Conservation (phyloP, 2,329 filamentous ascomycete species). For the Pseudogymnoascus sp. region DNA sequence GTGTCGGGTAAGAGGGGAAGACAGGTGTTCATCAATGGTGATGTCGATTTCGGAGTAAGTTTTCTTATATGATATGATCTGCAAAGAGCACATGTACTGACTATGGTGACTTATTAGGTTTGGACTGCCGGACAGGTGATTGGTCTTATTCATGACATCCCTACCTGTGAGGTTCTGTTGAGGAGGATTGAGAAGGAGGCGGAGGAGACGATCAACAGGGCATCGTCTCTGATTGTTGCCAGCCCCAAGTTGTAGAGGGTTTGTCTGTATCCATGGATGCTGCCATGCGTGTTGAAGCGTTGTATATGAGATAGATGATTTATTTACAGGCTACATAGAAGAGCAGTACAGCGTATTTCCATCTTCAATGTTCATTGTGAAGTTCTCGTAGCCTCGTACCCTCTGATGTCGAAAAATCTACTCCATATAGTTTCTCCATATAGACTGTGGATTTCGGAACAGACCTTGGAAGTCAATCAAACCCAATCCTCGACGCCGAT, state of each 20-base stretch:
- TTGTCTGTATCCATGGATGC: neutral
- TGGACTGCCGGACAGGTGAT: constrained; percentile 98
- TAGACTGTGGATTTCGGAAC: neutral
- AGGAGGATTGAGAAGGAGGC: constrained; percentile 71
- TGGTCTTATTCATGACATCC: constrained; percentile 75
- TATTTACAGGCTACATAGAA: constrained; percentile 1
- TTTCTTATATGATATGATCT: constrained; percentile 8
- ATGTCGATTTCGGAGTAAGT: constrained; percentile 80
- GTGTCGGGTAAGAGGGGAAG: constrained; percentile 87
- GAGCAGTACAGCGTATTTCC: neutral
- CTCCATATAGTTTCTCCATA: neutral
- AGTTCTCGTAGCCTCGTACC: neutral
- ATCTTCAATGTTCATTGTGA: neutral
- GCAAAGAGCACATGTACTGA: constrained; percentile 11
- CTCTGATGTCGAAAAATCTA: neutral
- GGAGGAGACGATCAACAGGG: constrained; percentile 54
- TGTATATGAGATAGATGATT: constrained; percentile 1
- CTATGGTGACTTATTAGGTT: constrained; percentile 49
- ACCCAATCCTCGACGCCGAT: neutral
- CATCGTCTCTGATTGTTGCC: constrained; percentile 45
- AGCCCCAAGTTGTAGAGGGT: constrained; percentile 47
- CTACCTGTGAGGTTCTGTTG: constrained; percentile 62
- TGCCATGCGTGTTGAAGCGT: neutral
- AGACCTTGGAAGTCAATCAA: neutral
- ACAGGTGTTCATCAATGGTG: constrained; percentile 86